Evolutionary conservation across 2,329 filamentous ascomycete genomes (phyloP).

Genomic region (Daldinia sp.): DNA sequence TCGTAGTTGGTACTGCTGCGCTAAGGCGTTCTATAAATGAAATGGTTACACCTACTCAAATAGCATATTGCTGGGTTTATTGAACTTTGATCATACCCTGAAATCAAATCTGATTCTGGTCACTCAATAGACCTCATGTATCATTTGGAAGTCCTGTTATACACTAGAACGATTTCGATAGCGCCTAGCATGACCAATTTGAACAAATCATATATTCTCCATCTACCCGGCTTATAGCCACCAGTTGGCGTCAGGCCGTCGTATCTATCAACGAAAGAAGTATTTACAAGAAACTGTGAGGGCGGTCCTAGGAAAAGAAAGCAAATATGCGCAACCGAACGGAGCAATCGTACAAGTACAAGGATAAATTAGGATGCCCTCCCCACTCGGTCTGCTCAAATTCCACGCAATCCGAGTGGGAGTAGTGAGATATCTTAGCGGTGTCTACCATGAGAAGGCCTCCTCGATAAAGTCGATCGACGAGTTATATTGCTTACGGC

Average conservation of each 20-base stretch:
- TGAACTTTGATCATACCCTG: too few relatives aligned
- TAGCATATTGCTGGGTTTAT: too few relatives aligned
- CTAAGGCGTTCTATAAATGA: too few relatives aligned
- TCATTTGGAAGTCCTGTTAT: background rate
- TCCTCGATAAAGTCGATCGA: constrained; percentile 85
- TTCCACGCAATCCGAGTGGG: constrained; percentile 11
- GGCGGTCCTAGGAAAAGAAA: constrained; percentile 27
- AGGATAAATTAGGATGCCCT: constrained; percentile 27
- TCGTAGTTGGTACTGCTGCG: too few relatives aligned
- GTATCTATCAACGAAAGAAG: constrained; percentile 32
- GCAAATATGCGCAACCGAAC: constrained; percentile 45
- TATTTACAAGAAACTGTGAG: constrained; percentile 43
- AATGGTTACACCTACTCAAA: too few relatives aligned
- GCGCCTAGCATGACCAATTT: background rate
- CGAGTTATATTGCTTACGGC: constrained; percentile 71
- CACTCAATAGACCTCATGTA: too few relatives aligned
- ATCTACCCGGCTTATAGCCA: constrained; percentile 34
- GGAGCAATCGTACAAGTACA: constrained; percentile 33
- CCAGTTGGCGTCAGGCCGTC: constrained; percentile 19
- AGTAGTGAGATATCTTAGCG: background rate
- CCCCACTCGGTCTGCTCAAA: constrained; percentile 11
- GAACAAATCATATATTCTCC: constrained; percentile 33
- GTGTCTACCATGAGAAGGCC: constrained; percentile 73
- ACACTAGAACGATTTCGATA: constrained; percentile 4
- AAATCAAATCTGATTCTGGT: too few relatives aligned